These are phyloP conservation scores for Eremochloa ophiuroides DNA, from an alignment of 176 grass and related monocot genomes.

Conservation along the genomic window DNA sequence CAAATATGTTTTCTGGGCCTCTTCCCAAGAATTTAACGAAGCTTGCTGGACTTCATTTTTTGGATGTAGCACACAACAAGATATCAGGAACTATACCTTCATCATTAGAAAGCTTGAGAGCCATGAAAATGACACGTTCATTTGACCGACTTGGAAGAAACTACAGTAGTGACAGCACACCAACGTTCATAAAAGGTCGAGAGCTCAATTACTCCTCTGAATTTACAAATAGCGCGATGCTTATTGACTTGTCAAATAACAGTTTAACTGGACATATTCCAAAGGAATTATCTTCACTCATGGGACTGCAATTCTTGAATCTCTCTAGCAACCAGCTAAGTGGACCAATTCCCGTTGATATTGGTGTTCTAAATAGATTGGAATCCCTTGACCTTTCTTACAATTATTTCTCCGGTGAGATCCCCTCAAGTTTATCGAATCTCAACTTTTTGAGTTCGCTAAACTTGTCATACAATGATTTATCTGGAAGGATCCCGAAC, in stretches of 20 bases:
- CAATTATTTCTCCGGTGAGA: background rate
- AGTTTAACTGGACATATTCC: conserved; percentile 22
- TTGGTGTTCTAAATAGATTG: background rate
- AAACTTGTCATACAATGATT: conserved; percentile 32
- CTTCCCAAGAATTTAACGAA: conserved; percentile 20
- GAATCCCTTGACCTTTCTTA: conserved; percentile 10
- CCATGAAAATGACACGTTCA: background rate
- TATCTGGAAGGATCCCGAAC: conserved; percentile 28
- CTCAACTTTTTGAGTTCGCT: background rate
- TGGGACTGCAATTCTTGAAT: background rate
- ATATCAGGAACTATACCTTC: conserved; percentile 42
- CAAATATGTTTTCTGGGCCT: conserved; percentile 32
- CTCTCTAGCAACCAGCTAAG: background rate
- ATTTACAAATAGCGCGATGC: background rate
- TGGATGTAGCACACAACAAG: conserved; percentile 45
- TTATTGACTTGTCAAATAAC: conserved; percentile 23
- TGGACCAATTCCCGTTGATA: background rate
- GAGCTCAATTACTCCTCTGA: background rate
- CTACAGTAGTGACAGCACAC: background rate
- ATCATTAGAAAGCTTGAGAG: conserved; percentile 16
- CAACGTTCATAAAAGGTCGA: background rate
- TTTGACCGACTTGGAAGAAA: background rate
- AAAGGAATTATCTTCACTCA: background rate
- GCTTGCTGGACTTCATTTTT: conserved; percentile 10
- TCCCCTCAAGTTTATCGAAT: background rate